Conservation (phyloP, 805 yeast species). For the Sungouiozyma intestinalis region DNA sequence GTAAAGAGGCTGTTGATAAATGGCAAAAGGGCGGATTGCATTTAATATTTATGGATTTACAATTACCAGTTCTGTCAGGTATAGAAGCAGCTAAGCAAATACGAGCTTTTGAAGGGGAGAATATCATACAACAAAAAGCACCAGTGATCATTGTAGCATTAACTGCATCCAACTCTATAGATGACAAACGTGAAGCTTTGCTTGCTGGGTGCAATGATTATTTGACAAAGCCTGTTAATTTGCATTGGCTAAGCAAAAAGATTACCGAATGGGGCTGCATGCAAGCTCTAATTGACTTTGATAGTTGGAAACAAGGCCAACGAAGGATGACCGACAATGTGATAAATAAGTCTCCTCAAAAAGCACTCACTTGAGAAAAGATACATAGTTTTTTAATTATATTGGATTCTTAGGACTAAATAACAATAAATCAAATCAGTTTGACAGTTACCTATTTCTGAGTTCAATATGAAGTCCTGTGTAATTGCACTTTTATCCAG, state of each 20-base stretch:
- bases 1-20: conserved; percentile 87
- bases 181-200: conserved; percentile 81
- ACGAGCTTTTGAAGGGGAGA: conserved; percentile 68
- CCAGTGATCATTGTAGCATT: conserved; percentile 98
- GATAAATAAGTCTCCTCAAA: conserved; percentile 3
- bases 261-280: conserved; percentile 98
- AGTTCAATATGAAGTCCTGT: too few species aligned
- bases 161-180: conserved; percentile 81
- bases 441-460: too few species aligned
- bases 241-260: conserved; percentile 88
- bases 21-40: conserved; percentile 96
- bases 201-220: conserved; percentile 98
- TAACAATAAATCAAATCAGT: too few species aligned
- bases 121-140: conserved; percentile 38
- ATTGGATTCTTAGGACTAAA: too few species aligned
- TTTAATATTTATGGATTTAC: conserved; percentile 92
- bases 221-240: conserved; percentile 88
- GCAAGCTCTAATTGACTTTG: conserved; percentile 95
- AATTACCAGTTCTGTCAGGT: conserved; percentile 92
- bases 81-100: conserved; percentile 91
- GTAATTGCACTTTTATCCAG: too few species aligned
- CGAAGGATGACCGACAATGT: conserved; percentile 32
- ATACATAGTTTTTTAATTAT: too few species aligned
- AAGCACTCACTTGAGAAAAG: background rate
- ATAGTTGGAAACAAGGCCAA: conserved; percentile 65